Evolutionary conservation across 2,329 filamentous ascomycete species (phyloP).

Genomic region (Chalaropsis ovoidea): DNA sequence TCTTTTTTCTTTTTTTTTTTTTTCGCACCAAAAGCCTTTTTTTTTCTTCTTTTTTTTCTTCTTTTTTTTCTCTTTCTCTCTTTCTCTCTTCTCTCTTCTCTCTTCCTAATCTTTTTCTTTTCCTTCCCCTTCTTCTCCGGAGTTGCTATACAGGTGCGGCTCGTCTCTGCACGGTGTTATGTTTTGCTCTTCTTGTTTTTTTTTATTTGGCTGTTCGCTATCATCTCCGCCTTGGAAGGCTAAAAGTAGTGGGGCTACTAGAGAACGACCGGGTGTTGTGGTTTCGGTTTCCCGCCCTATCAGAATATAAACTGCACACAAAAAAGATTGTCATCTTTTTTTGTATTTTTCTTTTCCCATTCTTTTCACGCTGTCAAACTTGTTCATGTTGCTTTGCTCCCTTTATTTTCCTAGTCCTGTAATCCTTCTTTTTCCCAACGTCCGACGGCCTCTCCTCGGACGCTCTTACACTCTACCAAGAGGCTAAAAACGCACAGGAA

Average conservation of each 20-base stretch:
- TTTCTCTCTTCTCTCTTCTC: not conserved
- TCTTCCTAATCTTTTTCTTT: constrained; percentile 10
- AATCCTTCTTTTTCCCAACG: too few relatives aligned
- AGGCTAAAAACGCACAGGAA: not conserved
- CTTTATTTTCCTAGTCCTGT: too few relatives aligned
- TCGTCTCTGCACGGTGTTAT: not conserved
- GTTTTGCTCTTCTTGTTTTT: constrained; percentile 2
- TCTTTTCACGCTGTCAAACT: not conserved
- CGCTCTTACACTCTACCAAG: not conserved
- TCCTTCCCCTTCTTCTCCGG: not conserved
- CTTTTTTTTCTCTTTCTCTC: constrained; percentile 11
- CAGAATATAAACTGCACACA: not conserved
- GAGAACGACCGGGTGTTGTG: not conserved
- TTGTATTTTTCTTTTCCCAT: not conserved
- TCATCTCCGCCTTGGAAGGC: not conserved
- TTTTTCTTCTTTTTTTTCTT: constrained; percentile 1
- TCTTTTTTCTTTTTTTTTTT: constrained; percentile 6
- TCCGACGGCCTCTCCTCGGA: not conserved
- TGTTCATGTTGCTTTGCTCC: not conserved
- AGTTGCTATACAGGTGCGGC: constrained; percentile 14
- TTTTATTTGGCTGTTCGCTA: not conserved
- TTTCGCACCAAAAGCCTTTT: not conserved
- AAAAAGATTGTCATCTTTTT: constrained; percentile 13
- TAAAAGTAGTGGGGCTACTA: not conserved
- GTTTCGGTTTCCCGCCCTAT: not conserved